A percentile compares a stretch with the other conserved stretches of the same genome.
Evolutionary conservation across 164 flowering plant genomes (phyloP).

Genomic region (Vitis vinifera): DNA sequence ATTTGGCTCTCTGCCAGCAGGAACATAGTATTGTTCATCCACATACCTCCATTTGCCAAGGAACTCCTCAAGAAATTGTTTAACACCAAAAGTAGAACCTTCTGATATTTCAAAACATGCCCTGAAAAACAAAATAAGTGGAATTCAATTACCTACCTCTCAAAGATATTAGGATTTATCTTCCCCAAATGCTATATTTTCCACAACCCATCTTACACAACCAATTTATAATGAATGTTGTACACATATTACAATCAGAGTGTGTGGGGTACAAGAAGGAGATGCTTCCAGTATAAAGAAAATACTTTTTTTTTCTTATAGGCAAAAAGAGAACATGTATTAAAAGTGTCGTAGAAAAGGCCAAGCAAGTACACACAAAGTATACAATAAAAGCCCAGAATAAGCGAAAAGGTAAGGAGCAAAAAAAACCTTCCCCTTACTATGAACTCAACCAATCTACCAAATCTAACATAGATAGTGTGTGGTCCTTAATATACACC

Average conservation of each 20-base stretch:
- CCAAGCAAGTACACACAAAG: no score
- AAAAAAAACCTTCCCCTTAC: no score
- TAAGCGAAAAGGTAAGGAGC: no score
- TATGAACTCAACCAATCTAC: no score
- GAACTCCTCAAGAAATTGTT: conserved; percentile 65
- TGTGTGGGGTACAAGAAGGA: background rate
- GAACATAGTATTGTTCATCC: conserved; percentile 38
- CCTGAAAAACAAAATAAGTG: conserved; percentile 32
- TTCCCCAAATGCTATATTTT: background rate
- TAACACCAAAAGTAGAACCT: conserved; percentile 41
- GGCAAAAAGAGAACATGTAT: no score
- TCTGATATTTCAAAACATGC: conserved; percentile 65
- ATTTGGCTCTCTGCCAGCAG: conserved; percentile 20
- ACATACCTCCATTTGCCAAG: conserved; percentile 62
- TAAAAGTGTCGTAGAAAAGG: no score
- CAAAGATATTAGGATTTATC: background rate
- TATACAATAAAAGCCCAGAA: no score
- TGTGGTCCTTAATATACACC: no score
- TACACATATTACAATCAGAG: background rate
- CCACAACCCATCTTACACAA: background rate
- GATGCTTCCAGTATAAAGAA: background rate
- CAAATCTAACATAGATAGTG: no score
- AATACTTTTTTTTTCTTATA: no score
- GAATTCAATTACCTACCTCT: no score
- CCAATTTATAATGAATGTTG: background rate